phyloP scores from a whole-genome alignment of 371 early-diverging fungal genomes.

The Sporodiniella umbellata region DNA sequence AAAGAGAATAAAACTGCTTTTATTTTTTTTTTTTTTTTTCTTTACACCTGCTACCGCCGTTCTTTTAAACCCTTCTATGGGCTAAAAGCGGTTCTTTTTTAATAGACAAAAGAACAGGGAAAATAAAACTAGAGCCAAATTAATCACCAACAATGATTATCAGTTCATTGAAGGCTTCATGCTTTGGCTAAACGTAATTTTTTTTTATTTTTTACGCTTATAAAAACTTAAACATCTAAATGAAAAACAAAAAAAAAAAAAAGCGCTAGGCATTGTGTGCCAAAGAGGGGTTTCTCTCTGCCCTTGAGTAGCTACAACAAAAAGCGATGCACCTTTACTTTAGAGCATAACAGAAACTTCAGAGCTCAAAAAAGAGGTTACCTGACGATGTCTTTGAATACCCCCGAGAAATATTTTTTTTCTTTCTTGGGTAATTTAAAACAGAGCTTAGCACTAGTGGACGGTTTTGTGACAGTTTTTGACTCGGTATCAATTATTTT shows the following conservation, averaged over 20 bases:
- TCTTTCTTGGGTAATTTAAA: too few relatives aligned
- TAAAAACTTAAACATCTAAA: not conserved
- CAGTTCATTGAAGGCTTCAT: constrained; percentile 38
- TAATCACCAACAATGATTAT: constrained; percentile 35
- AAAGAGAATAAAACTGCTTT: not conserved
- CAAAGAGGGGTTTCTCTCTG: too few relatives aligned
- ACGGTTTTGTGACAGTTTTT: too few relatives aligned
- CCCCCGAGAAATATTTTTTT: too few relatives aligned
- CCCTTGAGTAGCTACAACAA: too few relatives aligned
- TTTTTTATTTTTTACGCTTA: not conserved
- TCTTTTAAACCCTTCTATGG: constrained; percentile 12
- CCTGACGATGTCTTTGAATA: too few relatives aligned
- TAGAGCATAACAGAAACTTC: too few relatives aligned
- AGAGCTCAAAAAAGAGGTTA: too few relatives aligned
- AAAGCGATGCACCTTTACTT: too few relatives aligned
- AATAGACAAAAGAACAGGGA: constrained; percentile 25
- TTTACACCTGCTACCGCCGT: constrained; percentile 36
- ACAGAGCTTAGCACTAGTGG: too few relatives aligned
- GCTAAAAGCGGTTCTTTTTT: constrained; percentile 24
- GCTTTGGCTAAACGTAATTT: constrained; percentile 27
- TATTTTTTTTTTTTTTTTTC: constrained; percentile 13
- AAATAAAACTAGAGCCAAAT: constrained; percentile 26
- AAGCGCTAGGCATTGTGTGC: not conserved
- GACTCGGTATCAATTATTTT: too few relatives aligned
- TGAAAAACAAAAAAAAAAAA: constrained; percentile 12